Conservation (phyloP, 73 alveolate species). For the Blepharisma japonicum region DNA sequence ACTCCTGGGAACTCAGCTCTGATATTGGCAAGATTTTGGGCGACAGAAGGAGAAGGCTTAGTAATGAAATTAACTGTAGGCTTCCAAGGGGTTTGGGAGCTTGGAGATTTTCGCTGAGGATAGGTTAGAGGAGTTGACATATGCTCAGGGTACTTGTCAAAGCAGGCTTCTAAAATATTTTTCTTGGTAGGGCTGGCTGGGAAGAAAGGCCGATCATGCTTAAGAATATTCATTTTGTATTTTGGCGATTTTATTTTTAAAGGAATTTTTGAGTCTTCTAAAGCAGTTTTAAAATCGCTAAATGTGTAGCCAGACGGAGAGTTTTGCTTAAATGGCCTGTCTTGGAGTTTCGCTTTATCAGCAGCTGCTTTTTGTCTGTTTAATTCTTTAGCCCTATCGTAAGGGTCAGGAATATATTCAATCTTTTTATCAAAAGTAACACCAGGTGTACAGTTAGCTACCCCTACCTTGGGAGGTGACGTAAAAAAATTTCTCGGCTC, state of each 20-base stretch:
- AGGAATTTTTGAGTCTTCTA: background rate
- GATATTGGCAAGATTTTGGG: background rate
- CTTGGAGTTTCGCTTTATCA: background rate
- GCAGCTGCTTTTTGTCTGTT: background rate
- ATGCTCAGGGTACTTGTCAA: background rate
- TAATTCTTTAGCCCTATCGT: slow-evolving; percentile 1
- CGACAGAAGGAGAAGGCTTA: background rate
- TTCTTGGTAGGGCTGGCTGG: background rate
- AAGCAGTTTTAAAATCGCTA: background rate
- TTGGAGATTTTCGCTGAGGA: slow-evolving; percentile 4
- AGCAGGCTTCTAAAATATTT: background rate
- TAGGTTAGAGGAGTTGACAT: background rate
- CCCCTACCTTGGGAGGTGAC: slow-evolving; percentile 16
- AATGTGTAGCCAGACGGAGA: background rate
- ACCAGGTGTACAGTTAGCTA: slow-evolving; percentile 8
- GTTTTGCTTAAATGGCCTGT: slow-evolving; percentile 5
- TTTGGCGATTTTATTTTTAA: background rate
- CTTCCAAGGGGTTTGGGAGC: slow-evolving; percentile 14
- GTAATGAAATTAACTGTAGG: background rate
- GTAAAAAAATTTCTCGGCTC: slow-evolving; percentile 18
- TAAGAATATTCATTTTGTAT: background rate
- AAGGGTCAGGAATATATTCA: slow-evolving; percentile 10
- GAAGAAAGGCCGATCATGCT: slow-evolving; percentile 8
- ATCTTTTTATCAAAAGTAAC: slow-evolving; percentile 1
- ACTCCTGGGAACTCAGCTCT: slow-evolving; percentile 6